Conservation (phyloP, 768 basidiomycete genomes). For the Antrodiella citrinella region DNA sequence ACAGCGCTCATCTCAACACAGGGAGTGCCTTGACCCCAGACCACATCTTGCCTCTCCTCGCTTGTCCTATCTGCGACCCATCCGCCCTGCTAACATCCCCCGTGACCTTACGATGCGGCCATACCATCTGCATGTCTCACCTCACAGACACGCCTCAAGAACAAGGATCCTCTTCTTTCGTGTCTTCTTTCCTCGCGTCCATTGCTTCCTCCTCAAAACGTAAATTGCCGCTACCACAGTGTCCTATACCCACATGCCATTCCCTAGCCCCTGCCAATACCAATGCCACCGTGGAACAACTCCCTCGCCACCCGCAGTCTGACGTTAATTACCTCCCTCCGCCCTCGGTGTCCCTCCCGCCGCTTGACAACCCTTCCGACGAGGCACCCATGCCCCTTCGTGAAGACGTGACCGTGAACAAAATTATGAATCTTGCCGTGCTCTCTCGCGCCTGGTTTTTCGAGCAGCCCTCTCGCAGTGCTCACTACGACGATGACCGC, state of each 20-base stretch:
- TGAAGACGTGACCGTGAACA: constrained; percentile 52
- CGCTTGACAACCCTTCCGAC: constrained; percentile 3
- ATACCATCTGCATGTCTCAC: constrained; percentile 58
- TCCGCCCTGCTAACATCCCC: constrained; percentile 33
- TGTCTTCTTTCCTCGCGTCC: constrained; percentile 12
- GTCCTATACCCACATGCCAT: constrained; percentile 31
- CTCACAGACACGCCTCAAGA: constrained; percentile 16
- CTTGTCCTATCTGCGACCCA: constrained; percentile 47
- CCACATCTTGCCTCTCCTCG: constrained; percentile 31
- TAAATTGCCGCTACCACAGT: constrained; percentile 15
- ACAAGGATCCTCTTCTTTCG: constrained; percentile 5
- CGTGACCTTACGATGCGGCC: constrained; percentile 70
- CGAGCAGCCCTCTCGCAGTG: background rate
- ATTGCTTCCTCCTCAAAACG: constrained; percentile 12
- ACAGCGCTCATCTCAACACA: background rate
- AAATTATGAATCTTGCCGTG: constrained; percentile 39
- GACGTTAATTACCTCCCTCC: constrained; percentile 27
- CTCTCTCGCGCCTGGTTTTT: constrained; percentile 10
- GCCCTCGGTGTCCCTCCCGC: constrained; percentile 16
- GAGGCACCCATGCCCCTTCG: constrained; percentile 10
- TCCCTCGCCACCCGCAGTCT: constrained; percentile 27
- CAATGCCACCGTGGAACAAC: constrained; percentile 26
- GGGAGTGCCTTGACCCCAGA: constrained; percentile 11
- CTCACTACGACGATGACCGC: background rate
- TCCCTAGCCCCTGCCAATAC: constrained; percentile 11